A percentile compares a stretch with the other conserved stretches of the same genome.
phyloP scores from a whole-genome alignment of 169 alveolate genomes.

The Cryptosporidium sp. region DNA sequence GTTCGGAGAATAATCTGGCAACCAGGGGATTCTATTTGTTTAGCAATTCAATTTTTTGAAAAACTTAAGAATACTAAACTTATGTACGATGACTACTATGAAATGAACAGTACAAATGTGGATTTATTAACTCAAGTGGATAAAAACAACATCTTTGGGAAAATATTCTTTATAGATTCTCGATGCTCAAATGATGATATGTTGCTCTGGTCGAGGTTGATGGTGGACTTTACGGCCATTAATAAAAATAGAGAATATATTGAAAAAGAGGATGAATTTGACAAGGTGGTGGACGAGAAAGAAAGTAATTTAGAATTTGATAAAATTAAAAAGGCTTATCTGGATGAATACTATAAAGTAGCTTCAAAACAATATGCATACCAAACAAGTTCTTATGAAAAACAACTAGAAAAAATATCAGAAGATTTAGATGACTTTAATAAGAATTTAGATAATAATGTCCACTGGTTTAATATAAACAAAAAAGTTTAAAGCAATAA shows the following conservation, averaged over 20 bases:
- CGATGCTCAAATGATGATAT: slow-evolving; percentile 21
- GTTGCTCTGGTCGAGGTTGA: slow-evolving; percentile 64
- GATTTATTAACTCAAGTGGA: not conserved
- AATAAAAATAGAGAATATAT: slow-evolving; percentile 51
- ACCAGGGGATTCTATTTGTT: slow-evolving; percentile 48
- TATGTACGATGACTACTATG: slow-evolving; percentile 46
- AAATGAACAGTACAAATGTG: not conserved
- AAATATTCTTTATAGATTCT: slow-evolving; percentile 53
- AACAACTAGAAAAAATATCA: not conserved
- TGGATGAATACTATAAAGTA: not conserved
- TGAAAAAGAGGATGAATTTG: slow-evolving; percentile 66
- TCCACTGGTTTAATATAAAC: slow-evolving; percentile 14
- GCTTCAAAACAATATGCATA: not conserved
- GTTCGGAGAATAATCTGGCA: slow-evolving; percentile 52
- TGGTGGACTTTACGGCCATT: slow-evolving; percentile 55
- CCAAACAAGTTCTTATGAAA: not conserved
- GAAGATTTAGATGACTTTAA: slow-evolving; percentile 1
- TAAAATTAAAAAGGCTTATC: not conserved
- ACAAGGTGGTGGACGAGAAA: not conserved
- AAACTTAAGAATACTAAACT: slow-evolving; percentile 31
- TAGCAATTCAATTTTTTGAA: slow-evolving; percentile 53
- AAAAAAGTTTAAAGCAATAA: not conserved
- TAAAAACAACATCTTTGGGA: slow-evolving; percentile 21
- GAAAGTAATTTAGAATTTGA: not conserved
- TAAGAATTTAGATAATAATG: not conserved